phyloP scores from a whole-genome alignment of 208 protist genomes.

The Acanthamoeba lenticulata region DNA sequence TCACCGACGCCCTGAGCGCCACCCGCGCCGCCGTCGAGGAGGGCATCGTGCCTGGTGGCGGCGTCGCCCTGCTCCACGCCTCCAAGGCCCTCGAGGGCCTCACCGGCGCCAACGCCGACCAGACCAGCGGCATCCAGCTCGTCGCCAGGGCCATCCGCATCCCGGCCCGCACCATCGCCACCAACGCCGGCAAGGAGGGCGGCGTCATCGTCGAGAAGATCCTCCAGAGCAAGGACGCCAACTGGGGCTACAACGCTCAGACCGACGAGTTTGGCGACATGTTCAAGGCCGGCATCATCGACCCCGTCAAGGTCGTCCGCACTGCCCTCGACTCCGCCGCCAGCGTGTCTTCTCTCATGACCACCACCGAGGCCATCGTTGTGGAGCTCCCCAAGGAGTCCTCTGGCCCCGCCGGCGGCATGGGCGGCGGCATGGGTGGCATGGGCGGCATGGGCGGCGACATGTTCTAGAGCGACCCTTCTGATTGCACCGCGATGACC shows the following conservation, averaged over 20 bases:
- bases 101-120: slow-evolving; percentile 92
- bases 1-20: slow-evolving; percentile 99
- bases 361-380: slow-evolving; percentile 97
- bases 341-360: slow-evolving; percentile 97
- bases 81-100: slow-evolving; percentile 91
- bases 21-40: slow-evolving; percentile 98
- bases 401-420: slow-evolving; percentile 19
- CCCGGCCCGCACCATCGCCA: slow-evolving; percentile 94
- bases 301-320: slow-evolving; percentile 99
- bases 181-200: slow-evolving; percentile 98
- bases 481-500: too few relatives aligned
- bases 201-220: slow-evolving; percentile 97
- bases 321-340: slow-evolving; percentile 96
- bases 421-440: slow-evolving; percentile 44
- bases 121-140: slow-evolving; percentile 96
- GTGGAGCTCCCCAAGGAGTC: slow-evolving; percentile 85
- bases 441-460: slow-evolving; percentile 70
- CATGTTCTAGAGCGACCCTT: slow-evolving; percentile 46
- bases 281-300: slow-evolving; percentile 98
- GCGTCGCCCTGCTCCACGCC: slow-evolving; percentile 95
- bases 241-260: slow-evolving; percentile 95
- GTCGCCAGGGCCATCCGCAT: slow-evolving; percentile 91
- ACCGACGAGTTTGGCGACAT: slow-evolving; percentile 97
- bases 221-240: slow-evolving; percentile 77
- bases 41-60: slow-evolving; percentile 98